phyloP scores from a whole-genome alignment of 352 stramenopile genomes.

The Phytophthora fragariae region DNA sequence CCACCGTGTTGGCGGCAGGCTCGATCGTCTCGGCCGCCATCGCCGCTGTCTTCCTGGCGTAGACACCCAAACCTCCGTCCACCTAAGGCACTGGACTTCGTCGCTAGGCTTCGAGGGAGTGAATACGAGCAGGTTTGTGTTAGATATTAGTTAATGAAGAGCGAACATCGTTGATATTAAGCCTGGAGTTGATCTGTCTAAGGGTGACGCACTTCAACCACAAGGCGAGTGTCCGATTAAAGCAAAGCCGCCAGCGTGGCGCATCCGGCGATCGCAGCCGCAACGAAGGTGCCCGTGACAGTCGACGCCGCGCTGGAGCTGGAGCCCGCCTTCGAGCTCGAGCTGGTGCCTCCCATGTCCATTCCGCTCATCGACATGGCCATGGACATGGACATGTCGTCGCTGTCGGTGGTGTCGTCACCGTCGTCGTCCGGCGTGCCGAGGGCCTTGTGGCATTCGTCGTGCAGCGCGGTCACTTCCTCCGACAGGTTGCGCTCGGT shows the following conservation, averaged over 20 bases:
- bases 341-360: slow-evolving; percentile 30
- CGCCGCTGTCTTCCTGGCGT: slow-evolving; percentile 27
- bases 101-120: background rate
- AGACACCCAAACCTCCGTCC: slow-evolving; percentile 1
- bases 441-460: slow-evolving; percentile 49
- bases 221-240: background rate
- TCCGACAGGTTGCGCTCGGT: slow-evolving; percentile 49
- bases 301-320: slow-evolving; percentile 31
- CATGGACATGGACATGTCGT: slow-evolving; percentile 41
- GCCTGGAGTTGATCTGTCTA: background rate
- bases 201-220: background rate
- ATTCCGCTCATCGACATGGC: slow-evolving; percentile 33
- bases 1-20: slow-evolving; percentile 15
- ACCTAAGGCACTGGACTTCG: background rate
- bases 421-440: slow-evolving; percentile 33
- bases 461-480: slow-evolving; percentile 50
- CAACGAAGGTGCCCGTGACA: slow-evolving; percentile 8
- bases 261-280: slow-evolving; percentile 12
- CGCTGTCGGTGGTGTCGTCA: slow-evolving; percentile 24
- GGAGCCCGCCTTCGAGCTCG: slow-evolving; percentile 10
- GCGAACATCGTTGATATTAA: slow-evolving; percentile 5
- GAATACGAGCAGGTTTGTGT: background rate
- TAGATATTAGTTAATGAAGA: background rate
- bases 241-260: slow-evolving; percentile 17
- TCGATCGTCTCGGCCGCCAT: slow-evolving; percentile 30